Evolutionary conservation across 108 stramenopile genomes (phyloP).

Genomic region (Conticribra guillardii): DNA sequence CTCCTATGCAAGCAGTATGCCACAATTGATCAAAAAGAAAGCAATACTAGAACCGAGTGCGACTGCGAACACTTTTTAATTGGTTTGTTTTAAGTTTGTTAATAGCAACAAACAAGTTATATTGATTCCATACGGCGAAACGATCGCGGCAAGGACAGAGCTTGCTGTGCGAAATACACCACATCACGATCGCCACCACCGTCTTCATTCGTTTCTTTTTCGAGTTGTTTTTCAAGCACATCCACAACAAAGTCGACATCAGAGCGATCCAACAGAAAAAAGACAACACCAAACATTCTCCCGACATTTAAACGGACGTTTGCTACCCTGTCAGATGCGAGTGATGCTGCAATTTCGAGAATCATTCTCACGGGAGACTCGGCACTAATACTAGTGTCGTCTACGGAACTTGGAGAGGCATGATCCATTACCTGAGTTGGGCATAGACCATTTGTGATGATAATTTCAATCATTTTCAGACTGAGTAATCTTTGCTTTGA

Average conservation of each 20-base stretch:
- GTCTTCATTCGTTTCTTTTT: constrained; percentile 57
- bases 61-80: too few relatives aligned
- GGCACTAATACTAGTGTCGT: constrained; percentile 8
- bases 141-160: constrained; percentile 23
- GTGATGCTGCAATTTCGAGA: constrained; percentile 67
- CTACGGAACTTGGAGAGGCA: constrained; percentile 3
- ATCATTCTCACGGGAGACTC: constrained; percentile 67
- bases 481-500: constrained; percentile 80
- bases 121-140: constrained; percentile 1
- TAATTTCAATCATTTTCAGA: constrained; percentile 86
- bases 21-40: too few relatives aligned
- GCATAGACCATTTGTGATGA: constrained; percentile 61
- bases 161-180: constrained; percentile 71
- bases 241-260: constrained; percentile 63
- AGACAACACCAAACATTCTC: constrained; percentile 56
- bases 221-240: constrained; percentile 71
- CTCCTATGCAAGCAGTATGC: too few relatives aligned
- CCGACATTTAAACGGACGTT: constrained; percentile 91
- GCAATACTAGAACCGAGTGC: too few relatives aligned
- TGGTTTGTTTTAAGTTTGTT: too few relatives aligned
- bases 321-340: constrained; percentile 74
- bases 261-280: constrained; percentile 65
- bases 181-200: constrained; percentile 81
- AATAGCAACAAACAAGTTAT: too few relatives aligned
- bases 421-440: constrained; percentile 19